These are phyloP conservation scores for Musa acuminata DNA, from an alignment of 176 grass and related monocot genomes.

Conservation along the genomic window DNA sequence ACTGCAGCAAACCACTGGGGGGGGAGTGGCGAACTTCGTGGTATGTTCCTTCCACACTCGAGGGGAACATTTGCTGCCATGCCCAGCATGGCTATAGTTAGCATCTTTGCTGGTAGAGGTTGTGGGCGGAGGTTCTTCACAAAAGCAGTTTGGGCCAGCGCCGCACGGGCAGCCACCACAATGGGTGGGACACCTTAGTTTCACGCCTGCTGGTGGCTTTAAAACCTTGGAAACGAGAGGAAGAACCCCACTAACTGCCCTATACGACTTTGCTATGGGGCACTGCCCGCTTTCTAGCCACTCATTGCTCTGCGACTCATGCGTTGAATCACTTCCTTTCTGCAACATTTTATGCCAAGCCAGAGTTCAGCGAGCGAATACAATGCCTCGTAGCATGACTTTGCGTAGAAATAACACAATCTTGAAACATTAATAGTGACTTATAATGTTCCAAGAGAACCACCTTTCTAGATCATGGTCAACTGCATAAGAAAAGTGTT, in stretches of 20 bases:
- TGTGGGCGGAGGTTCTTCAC: too few relatives aligned
- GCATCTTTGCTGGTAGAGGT: slow-evolving; percentile 49
- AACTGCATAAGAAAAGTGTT: not conserved
- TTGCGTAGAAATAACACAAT: too few relatives aligned
- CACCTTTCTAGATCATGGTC: not conserved
- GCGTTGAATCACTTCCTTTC: slow-evolving; percentile 38
- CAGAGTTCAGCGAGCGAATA: slow-evolving; percentile 11
- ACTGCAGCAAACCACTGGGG: slow-evolving; percentile 55
- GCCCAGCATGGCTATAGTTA: slow-evolving; percentile 67
- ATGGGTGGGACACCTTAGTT: slow-evolving; percentile 54
- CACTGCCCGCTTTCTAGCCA: slow-evolving; percentile 77
- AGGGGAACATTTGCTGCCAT: slow-evolving; percentile 76
- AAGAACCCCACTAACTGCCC: slow-evolving; percentile 30
- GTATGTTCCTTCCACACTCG: slow-evolving; percentile 77
- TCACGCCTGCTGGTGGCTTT: slow-evolving; percentile 56
- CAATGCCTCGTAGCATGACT: too few relatives aligned
- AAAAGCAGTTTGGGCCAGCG: slow-evolving; percentile 38
- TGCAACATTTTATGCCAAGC: slow-evolving; percentile 23
- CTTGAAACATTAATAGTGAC: too few relatives aligned
- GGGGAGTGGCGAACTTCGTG: slow-evolving; percentile 43
- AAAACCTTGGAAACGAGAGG: slow-evolving; percentile 65
- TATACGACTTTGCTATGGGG: slow-evolving; percentile 58
- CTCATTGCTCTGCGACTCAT: slow-evolving; percentile 60
- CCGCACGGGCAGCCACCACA: slow-evolving; percentile 58
- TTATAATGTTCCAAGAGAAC: too few relatives aligned